These are phyloP conservation scores for Alternaria sp. DNA, from an alignment of 2,329 filamentous ascomycete genomes.

Conservation along the genomic window DNA sequence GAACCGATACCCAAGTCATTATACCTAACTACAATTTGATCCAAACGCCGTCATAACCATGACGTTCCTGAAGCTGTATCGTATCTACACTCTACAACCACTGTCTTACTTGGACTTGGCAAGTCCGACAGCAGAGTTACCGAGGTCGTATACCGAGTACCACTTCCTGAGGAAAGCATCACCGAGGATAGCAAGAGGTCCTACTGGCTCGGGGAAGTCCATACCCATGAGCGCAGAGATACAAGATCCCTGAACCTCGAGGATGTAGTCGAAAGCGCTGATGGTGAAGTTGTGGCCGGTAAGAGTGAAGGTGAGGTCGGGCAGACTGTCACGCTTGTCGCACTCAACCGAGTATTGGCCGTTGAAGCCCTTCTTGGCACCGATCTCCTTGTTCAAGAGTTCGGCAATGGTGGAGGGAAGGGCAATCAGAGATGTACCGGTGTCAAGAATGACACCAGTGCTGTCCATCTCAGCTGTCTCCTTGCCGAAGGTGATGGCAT, in stretches of 20 bases:
- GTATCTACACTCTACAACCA: background rate
- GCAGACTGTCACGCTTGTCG: constrained; percentile 79
- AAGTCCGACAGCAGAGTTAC: constrained; percentile 86
- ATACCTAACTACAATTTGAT: constrained; percentile 32
- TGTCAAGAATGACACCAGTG: constrained; percentile 97
- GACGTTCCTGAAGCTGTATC: constrained; percentile 10
- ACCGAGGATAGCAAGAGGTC: constrained; percentile 92
- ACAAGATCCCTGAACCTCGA: constrained; percentile 93
- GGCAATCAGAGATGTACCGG: constrained; percentile 95
- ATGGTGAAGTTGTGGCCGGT: constrained; percentile 94
- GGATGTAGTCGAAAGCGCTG: constrained; percentile 87
- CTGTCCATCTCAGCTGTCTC: constrained; percentile 87
- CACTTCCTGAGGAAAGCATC: constrained; percentile 82
- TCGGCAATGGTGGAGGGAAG: constrained; percentile 91
- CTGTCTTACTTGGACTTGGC: constrained; percentile 76
- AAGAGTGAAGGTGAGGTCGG: constrained; percentile 90
- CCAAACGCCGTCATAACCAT: constrained; percentile 22
- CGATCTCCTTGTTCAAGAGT: constrained; percentile 96
- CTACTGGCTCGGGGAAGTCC: constrained; percentile 81
- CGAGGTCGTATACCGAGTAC: constrained; percentile 97
- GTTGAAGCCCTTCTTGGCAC: constrained; percentile 96
- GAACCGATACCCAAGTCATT: constrained; percentile 19
- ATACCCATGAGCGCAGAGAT: constrained; percentile 98
- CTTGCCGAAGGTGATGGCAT: constrained; percentile 88
- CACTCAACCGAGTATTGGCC: constrained; percentile 97